Conservation (phyloP, 441 rosid genomes). For the Pelargonium citronellum region DNA sequence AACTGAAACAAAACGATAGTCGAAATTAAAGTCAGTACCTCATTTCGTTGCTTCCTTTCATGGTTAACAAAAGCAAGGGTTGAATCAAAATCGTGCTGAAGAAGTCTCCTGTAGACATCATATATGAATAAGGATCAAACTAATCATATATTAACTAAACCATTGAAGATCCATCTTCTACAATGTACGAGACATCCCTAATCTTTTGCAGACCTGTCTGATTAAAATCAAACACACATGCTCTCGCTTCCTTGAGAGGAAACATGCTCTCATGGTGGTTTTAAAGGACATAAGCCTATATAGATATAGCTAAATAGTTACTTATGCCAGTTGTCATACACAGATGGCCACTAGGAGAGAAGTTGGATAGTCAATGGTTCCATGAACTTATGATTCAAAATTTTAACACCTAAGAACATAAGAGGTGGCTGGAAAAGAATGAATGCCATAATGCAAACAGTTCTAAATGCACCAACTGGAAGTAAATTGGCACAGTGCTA, state of each 20-base stretch:
- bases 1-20: not conserved
- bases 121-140: not conserved
- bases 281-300: not conserved
- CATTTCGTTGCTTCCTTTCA: constrained; percentile 89
- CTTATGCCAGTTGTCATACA: not conserved
- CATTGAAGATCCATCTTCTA: not conserved
- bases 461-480: too few relatives aligned
- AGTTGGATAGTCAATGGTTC: not conserved
- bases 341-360: not conserved
- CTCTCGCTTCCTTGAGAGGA: not conserved
- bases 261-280: not conserved
- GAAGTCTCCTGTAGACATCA: constrained; percentile 59
- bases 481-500: too few relatives aligned
- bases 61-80: constrained; percentile 81
- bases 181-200: not conserved
- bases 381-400: not conserved
- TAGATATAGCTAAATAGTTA: not conserved
- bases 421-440: not conserved
- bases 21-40: constrained; percentile 37
- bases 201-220: too few relatives aligned
- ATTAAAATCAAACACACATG: too few relatives aligned
- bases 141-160: not conserved
- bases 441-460: not conserved
- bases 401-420: not conserved
- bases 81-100: constrained; percentile 89